Percentiles rank a stretch among this genome's conserved stretches.
Conservation (phyloP, 2,329 filamentous ascomycete genomes). For the Aureobasidium musti region DNA sequence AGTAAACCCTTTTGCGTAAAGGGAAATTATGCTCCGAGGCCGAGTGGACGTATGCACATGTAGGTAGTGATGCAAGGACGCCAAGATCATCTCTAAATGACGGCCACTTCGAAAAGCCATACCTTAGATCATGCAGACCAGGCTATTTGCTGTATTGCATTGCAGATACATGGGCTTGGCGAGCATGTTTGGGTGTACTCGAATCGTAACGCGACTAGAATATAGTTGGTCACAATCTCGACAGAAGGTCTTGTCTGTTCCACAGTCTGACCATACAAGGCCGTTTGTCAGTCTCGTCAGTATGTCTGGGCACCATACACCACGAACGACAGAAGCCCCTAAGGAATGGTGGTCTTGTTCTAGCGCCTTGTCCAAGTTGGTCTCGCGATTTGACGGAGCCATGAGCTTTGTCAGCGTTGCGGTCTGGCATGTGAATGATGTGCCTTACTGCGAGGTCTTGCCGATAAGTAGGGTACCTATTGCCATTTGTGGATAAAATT, state of each 20-base stretch:
- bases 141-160: conserved; percentile 12
- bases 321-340: not conserved
- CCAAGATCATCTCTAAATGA: not conserved
- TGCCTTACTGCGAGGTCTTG: not conserved
- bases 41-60: not conserved
- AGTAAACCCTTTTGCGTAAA: not conserved
- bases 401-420: not conserved
- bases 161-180: not conserved
- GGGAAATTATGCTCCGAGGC: not conserved
- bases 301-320: not conserved
- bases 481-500: not conserved
- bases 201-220: not conserved
- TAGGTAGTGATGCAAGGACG: not conserved
- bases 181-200: not conserved
- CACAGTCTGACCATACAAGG: not conserved
- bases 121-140: not conserved
- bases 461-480: not conserved
- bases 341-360: not conserved
- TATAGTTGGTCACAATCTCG: not conserved
- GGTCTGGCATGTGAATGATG: not conserved
- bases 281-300: not conserved
- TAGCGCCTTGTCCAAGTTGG: not conserved
- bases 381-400: not conserved
- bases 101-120: not conserved
- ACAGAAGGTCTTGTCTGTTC: not conserved